Percentiles rank a stretch among this genome's conserved stretches.
Conservation (phyloP, 257 asterid species). For the Primulina tabacum region DNA sequence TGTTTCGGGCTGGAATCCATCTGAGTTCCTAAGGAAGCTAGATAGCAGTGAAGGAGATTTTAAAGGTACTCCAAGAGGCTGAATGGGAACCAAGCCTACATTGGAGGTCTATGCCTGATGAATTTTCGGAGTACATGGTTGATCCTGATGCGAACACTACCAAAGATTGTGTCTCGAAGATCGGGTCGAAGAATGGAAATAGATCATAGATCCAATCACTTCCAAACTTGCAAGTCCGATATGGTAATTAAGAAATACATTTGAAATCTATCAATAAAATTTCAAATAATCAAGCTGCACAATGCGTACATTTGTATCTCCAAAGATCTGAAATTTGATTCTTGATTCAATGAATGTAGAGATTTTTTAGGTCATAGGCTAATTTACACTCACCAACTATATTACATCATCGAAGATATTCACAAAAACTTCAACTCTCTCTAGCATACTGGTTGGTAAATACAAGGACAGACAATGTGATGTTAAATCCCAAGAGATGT, state of each 20-base stretch:
- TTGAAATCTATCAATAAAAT: background rate
- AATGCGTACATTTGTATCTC: background rate
- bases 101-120: slow-evolving; percentile 59
- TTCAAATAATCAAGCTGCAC: background rate
- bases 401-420: slow-evolving; percentile 34
- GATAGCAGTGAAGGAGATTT: slow-evolving; percentile 57
- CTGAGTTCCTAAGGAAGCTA: slow-evolving; percentile 63
- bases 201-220: background rate
- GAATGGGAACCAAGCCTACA: slow-evolving; percentile 76
- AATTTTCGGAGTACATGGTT: slow-evolving; percentile 39
- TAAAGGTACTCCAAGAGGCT: slow-evolving; percentile 62
- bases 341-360: slow-evolving; percentile 4
- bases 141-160: background rate
- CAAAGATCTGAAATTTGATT: too few species aligned
- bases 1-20: slow-evolving; percentile 61
- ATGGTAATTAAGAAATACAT: background rate
- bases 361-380: slow-evolving; percentile 6
- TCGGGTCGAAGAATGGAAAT: background rate
- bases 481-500: too few species aligned
- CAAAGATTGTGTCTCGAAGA: background rate
- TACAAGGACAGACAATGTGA: slow-evolving; percentile 25
- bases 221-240: background rate
- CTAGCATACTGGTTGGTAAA: slow-evolving; percentile 21
- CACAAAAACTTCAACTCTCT: slow-evolving; percentile 18
- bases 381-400: slow-evolving; percentile 19